These are phyloP conservation scores for Atkinsonella texensis DNA, from an alignment of 2,329 filamentous ascomycete genomes.

Conservation along the genomic window DNA sequence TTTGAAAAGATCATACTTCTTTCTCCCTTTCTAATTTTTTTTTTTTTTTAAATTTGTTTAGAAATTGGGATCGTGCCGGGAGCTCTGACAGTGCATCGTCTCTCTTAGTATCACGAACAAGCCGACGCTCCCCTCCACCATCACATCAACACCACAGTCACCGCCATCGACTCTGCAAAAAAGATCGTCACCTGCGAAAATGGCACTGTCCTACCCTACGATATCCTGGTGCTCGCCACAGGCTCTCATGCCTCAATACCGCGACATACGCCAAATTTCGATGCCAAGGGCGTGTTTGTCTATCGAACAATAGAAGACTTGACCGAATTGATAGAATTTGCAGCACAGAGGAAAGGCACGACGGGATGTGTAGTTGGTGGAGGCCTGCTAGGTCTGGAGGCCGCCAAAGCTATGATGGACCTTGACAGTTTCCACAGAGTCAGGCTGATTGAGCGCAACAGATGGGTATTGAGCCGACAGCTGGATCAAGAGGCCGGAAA, in stretches of 20 bases:
- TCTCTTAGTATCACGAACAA: constrained; percentile 49
- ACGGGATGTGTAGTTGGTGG: constrained; percentile 72
- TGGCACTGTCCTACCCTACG: constrained; percentile 61
- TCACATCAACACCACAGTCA: constrained; percentile 62
- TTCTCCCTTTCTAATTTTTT: neutral
- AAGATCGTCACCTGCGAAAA: constrained; percentile 61
- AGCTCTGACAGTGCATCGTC: neutral
- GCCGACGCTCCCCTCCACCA: constrained; percentile 58
- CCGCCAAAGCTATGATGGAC: constrained; percentile 86
- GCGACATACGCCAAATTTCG: constrained; percentile 58
- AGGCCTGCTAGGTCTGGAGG: constrained; percentile 74
- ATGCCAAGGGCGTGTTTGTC: constrained; percentile 76
- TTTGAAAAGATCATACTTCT: neutral
- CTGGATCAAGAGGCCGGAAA: constrained; percentile 69
- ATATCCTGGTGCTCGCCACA: constrained; percentile 72
- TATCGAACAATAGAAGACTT: constrained; percentile 80
- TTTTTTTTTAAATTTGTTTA: neutral
- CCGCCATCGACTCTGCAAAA: constrained; percentile 44
- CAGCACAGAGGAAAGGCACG: constrained; percentile 52
- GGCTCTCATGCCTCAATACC: constrained; percentile 75
- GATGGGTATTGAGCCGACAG: constrained; percentile 74
- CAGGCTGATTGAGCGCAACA: constrained; percentile 68
- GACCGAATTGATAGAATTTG: constrained; percentile 62
- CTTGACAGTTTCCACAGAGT: constrained; percentile 62
- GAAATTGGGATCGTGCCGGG: neutral